Evolutionary conservation across 179 eudicot species (phyloP).

Genomic region (Silene coronaria): DNA sequence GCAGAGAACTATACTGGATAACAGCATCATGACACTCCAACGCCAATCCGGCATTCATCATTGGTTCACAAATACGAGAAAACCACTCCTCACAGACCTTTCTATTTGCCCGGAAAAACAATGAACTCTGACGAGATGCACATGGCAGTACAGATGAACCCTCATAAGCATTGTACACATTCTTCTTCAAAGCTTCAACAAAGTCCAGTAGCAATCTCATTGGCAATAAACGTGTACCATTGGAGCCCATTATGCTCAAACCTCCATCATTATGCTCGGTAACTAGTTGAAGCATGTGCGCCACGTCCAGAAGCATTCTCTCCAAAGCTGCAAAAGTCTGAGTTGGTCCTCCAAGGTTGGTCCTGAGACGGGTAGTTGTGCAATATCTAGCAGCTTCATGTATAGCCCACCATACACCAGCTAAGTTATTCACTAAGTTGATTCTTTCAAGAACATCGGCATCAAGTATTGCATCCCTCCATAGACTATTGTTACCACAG

Average conservation of each 20-base stretch:
- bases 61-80: constrained; percentile 97
- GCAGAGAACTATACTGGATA: constrained; percentile 66
- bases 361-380: constrained; percentile 81
- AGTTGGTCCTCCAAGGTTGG: constrained; percentile 99
- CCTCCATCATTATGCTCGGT: constrained; percentile 77
- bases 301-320: constrained; percentile 93
- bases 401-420: constrained; percentile 99
- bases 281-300: constrained; percentile 82
- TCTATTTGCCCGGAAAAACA: constrained; percentile 91
- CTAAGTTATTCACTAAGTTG: constrained; percentile 60
- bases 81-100: constrained; percentile 99
- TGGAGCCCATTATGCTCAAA: constrained; percentile 63
- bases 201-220: constrained; percentile 86
- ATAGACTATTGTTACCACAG: constrained; percentile 36
- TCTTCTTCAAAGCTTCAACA: constrained; percentile 97
- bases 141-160: constrained; percentile 76
- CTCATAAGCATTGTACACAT: constrained; percentile 93
- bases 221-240: constrained; percentile 82
- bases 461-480: constrained; percentile 56
- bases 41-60: constrained; percentile 97
- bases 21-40: constrained; percentile 90
- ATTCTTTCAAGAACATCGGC: constrained; percentile 59
- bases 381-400: constrained; percentile 98
- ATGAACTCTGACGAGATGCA: constrained; percentile 70
- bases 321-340: constrained; percentile 99